Evolutionary conservation across 1,284 basidiomycete species (phyloP), one percentile per base, ranked within the genome.

Genomic region (Kalmanozyma brasiliensis): DNA sequence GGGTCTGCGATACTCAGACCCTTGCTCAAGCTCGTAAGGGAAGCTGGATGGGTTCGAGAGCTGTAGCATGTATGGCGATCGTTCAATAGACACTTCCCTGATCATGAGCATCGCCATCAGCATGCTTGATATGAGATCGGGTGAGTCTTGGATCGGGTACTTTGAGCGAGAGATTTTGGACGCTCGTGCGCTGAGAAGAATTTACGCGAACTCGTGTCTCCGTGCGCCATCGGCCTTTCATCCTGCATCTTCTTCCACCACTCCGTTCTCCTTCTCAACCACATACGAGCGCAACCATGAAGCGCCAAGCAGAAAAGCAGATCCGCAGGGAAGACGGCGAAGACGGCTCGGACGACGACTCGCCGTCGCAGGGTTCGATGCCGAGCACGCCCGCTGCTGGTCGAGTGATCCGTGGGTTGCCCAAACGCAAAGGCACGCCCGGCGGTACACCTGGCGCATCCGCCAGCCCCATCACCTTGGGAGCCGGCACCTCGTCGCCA

Each of bases 261-360:
- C n/a, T n/a, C n/a, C n/a, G n/a, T 29, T 11, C 26, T 29, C 26
- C 26, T 29, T 29, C 26, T 7, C 11, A 6, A 29, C 26, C 26
- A 29, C 11, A 6, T 11, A 7, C 26, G 26, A 29, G 6, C 26
- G 26, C 26, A 42, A 47, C 14, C 22, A 69, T 70, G 67, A 70
- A 70, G 53, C 56, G 67, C 2, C 67, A 70, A 58, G 67, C 67
- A 37, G 67, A 70, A 16, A 70, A 65, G 19, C 67, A 70, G 30
- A 65, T 70, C 16, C 52, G 67, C 8, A 32, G 67, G 14, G 67
- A 70, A 32, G 67, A 70, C 19, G 67, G 67, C 13, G 67, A 65
- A 26, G 67, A 61, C 13, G 60, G 34, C 19, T 52, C 52, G 23
- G 67, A 65, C 33, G 67, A 65, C 43, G 67, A 64, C 14, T 61